phyloP scores from a whole-genome alignment of 306 rosid species.

The Prunus mume region DNA sequence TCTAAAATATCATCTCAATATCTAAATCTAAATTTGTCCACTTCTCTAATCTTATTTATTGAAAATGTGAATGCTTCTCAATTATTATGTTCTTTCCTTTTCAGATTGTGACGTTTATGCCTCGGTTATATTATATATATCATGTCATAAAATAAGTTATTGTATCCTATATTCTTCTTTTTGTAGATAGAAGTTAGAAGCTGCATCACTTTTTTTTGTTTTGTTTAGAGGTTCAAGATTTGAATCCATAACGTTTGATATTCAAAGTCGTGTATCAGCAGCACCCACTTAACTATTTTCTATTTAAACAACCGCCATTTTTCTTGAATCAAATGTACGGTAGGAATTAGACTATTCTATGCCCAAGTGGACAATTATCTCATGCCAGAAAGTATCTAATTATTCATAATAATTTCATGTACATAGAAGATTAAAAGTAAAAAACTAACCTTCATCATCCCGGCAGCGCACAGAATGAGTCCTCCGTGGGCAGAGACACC shows the following conservation, averaged over 20 bases:
- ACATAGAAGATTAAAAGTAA: background rate
- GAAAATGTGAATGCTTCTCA: no score
- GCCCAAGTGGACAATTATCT: background rate
- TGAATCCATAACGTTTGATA: background rate
- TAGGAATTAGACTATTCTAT: no score
- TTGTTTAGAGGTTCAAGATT: background rate
- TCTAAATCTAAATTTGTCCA: background rate
- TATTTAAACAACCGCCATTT: background rate
- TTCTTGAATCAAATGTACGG: background rate
- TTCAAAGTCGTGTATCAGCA: background rate
- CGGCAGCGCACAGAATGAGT: slow-evolving; percentile 46
- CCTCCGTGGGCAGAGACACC: slow-evolving; percentile 52
- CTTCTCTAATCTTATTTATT: background rate
- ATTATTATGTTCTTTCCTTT: no score
- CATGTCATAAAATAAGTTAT: no score
- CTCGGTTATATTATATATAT: no score
- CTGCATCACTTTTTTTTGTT: background rate
- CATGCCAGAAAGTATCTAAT: background rate
- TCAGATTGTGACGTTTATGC: no score
- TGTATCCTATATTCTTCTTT: no score
- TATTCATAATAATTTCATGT: background rate
- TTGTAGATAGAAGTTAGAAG: background rate
- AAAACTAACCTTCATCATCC: slow-evolving; percentile 34
- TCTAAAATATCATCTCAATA: background rate
- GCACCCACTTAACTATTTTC: background rate